These are phyloP conservation scores for Aspergillus brasiliensis DNA, from an alignment of 2,329 filamentous ascomycete species.

Conservation along the genomic window DNA sequence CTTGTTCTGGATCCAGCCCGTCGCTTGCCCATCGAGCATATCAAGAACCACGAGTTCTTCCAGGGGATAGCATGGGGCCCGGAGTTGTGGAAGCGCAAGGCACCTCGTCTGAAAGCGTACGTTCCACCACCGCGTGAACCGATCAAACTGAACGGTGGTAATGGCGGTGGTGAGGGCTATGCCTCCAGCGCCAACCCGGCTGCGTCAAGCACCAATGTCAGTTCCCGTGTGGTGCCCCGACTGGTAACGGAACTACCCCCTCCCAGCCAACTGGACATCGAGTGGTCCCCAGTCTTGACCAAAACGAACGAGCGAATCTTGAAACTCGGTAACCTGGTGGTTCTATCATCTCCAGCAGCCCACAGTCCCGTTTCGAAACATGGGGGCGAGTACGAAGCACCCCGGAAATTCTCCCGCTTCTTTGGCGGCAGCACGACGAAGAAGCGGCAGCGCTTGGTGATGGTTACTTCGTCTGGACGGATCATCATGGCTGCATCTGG, in stretches of 20 bases:
- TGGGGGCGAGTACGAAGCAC: slow-evolving; percentile 66
- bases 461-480: slow-evolving; percentile 89
- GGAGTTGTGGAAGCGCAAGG: slow-evolving; percentile 83
- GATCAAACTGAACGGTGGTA: slow-evolving; percentile 69
- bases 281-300: slow-evolving; percentile 95
- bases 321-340: slow-evolving; percentile 87
- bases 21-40: slow-evolving; percentile 88
- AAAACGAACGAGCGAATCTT: slow-evolving; percentile 90
- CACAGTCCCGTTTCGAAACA: slow-evolving; percentile 73
- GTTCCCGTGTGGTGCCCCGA: slow-evolving; percentile 66
- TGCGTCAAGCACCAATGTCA: slow-evolving; percentile 46
- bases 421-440: slow-evolving; percentile 90
- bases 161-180: slow-evolving; percentile 40
- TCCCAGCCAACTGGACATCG: slow-evolving; percentile 95
- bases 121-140: slow-evolving; percentile 75
- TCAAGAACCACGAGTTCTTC: slow-evolving; percentile 96
- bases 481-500: slow-evolving; percentile 88
- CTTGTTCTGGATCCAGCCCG: slow-evolving; percentile 84
- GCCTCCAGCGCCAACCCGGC: slow-evolving; percentile 47
- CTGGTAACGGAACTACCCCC: slow-evolving; percentile 94
- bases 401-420: slow-evolving; percentile 87
- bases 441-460: slow-evolving; percentile 88
- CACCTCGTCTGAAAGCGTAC: slow-evolving; percentile 83
- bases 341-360: slow-evolving; percentile 75
- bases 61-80: slow-evolving; percentile 83